Evolutionary conservation across 495 filamentous ascomycete species (phyloP), one percentile per base, ranked within the genome.

Genomic region (Podospora pseudocomata): DNA sequence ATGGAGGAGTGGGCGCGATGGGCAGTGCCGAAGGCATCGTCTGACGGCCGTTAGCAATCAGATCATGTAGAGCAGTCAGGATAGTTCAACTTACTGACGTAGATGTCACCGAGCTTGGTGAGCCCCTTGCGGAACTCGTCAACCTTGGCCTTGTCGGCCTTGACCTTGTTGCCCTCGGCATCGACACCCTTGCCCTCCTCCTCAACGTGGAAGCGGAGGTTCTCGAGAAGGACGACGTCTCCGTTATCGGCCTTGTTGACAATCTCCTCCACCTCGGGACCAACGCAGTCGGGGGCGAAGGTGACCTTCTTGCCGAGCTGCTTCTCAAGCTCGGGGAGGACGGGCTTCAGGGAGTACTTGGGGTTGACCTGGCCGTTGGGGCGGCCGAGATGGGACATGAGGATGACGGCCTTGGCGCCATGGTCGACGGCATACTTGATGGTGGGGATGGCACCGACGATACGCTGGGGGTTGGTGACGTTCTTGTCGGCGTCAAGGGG

Each of bases 381-480:
- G 49, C 95, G 94, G 72, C 95, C 95, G 57, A 99, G 89, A 84
- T 99, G 95, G 76, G 95, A 98, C 96, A 98, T 98, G 77, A 99
- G 87, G 76, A 98, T 85, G 49, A 99, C 92, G 65, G 94, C 88
- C 84, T 97, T 97, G 76, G 96, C 96, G 73, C 91, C 91, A 83
- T 97, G 78, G 73, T 97, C 93, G 76, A 94, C 84, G 79, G 95
- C 96, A 80, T 99, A 94, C 83, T 97, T 97, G 86, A 99, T 98
- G 69, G 95, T 97, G 75, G 96, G 95, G 72, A 98, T 81, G 75
- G 95, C 95, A 77, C 95, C 95, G 77, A 93, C 94, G 74, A 99
- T 98, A 81, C 95, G 94, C 82, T 98, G 96, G 80, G 89, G 91
- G 86, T 98, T 98, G 78, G 95, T 97, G 78, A 97, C 86, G n/a